A percentile compares a stretch with the other conserved stretches of the same genome.
Evolutionary conservation across 345 rosid genomes (phyloP).

Genomic region (Camelina laxa): DNA sequence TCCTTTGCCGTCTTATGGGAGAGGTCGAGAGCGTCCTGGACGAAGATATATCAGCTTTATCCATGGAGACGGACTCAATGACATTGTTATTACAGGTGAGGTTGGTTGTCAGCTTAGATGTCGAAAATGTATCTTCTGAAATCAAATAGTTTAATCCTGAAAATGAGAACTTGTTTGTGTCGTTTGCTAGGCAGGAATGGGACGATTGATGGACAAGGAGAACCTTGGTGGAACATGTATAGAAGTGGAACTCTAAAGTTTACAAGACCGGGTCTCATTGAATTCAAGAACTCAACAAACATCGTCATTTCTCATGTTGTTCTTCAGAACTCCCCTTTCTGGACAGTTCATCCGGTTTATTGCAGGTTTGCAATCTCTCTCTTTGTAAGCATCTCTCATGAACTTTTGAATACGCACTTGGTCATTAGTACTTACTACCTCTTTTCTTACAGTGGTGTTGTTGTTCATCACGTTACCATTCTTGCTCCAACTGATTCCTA

Average conservation of each 20-base stretch:
- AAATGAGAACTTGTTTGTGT: neutral
- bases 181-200: slow-evolving; percentile 72
- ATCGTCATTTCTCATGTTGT: slow-evolving; percentile 80
- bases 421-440: neutral
- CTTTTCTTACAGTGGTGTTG: slow-evolving; percentile 61
- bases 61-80: slow-evolving; percentile 84
- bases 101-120: neutral
- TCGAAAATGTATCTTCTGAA: neutral
- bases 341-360: slow-evolving; percentile 93
- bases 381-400: slow-evolving; percentile 1
- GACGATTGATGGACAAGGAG: slow-evolving; percentile 94
- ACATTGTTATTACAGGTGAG: slow-evolving; percentile 77
- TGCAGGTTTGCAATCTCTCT: slow-evolving; percentile 60
- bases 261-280: slow-evolving; percentile 82
- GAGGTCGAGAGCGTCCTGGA: slow-evolving; percentile 92
- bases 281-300: slow-evolving; percentile 65
- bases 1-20: slow-evolving; percentile 92
- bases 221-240: slow-evolving; percentile 95
- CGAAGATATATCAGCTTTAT: slow-evolving; percentile 85
- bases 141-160: slow-evolving; percentile 4
- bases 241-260: slow-evolving; percentile 73
- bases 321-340: slow-evolving; percentile 78
- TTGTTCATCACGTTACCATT: slow-evolving; percentile 75
- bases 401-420: slow-evolving; percentile 3
- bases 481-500: slow-evolving; percentile 84